These are phyloP conservation scores for Gentiana dahurica DNA, from an alignment of 257 asterid genomes.

Conservation along the genomic window DNA sequence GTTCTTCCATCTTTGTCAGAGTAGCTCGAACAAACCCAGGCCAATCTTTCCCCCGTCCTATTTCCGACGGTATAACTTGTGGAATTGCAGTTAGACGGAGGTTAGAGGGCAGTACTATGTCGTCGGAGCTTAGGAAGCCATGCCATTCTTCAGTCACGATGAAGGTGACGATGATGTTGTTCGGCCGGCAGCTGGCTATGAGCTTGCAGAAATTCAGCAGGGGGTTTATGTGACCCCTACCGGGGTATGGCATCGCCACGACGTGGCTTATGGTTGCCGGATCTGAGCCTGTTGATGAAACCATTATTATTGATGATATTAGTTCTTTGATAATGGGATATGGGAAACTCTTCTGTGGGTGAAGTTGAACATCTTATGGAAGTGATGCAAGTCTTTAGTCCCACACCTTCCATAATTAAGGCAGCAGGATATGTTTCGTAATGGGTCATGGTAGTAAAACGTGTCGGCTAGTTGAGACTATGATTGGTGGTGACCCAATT, in stretches of 20 bases:
- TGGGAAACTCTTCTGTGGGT: no score
- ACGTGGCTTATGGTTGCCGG: no score
- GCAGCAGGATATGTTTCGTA: no score
- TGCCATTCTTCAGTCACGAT: conserved; percentile 10
- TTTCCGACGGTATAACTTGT: conserved; percentile 50
- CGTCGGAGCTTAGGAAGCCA: conserved; percentile 17
- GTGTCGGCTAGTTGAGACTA: no score
- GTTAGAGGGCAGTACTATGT: conserved; percentile 21
- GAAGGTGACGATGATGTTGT: neutral
- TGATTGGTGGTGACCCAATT: no score
- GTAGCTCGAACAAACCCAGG: conserved; percentile 21
- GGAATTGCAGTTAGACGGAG: conserved; percentile 33
- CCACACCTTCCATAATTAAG: no score
- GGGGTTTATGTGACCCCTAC: conserved; percentile 18
- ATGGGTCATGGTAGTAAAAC: no score
- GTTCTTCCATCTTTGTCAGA: conserved; percentile 34
- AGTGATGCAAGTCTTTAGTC: no score
- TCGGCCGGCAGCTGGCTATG: neutral
- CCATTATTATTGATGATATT: no score
- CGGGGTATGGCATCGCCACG: conserved; percentile 16
- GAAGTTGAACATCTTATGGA: no score
- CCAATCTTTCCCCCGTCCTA: conserved; percentile 31
- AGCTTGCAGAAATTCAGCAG: conserved; percentile 17
- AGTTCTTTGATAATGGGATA: no score
- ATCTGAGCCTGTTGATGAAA: no score